These are phyloP conservation scores for Cordyceps javanica DNA, from an alignment of 2,329 filamentous ascomycete genomes.

Conservation along the genomic window DNA sequence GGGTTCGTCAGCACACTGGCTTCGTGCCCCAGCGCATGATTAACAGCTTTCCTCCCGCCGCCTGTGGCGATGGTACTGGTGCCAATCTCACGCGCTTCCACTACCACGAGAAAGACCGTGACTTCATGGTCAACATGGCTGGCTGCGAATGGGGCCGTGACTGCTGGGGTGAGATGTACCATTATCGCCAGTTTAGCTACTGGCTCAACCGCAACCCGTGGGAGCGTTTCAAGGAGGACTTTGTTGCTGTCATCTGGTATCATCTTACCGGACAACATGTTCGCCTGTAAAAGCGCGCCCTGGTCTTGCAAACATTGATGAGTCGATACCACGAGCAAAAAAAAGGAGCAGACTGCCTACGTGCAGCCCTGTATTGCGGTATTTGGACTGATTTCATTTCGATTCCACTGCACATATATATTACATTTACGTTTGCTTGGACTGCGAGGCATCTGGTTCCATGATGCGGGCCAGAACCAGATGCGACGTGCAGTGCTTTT, in stretches of 20 bases:
- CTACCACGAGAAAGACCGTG: conserved; percentile 76
- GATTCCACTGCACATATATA: conserved; percentile 14
- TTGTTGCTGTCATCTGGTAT: conserved; percentile 55
- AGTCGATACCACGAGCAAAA: neutral
- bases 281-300: conserved; percentile 38
- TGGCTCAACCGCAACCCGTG: conserved; percentile 77
- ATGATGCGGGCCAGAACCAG: neutral
- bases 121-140: conserved; percentile 98
- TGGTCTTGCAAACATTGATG: conserved; percentile 8
- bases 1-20: conserved; percentile 80
- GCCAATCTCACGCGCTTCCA: conserved; percentile 72
- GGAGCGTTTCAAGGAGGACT: conserved; percentile 68
- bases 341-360: neutral
- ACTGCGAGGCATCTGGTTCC: neutral
- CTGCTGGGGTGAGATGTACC: conserved; percentile 97
- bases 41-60: conserved; percentile 89
- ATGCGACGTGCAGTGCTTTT: neutral
- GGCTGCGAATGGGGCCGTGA: conserved; percentile 95
- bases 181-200: conserved; percentile 86
- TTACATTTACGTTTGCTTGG: neutral
- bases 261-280: conserved; percentile 57
- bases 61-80: conserved; percentile 64
- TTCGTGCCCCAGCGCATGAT: conserved; percentile 89
- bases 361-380: neutral
- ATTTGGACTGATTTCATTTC: conserved; percentile 9